Conservation (phyloP, 202 grass and related monocot genomes). For the Dendrocalamus latiflorus region DNA sequence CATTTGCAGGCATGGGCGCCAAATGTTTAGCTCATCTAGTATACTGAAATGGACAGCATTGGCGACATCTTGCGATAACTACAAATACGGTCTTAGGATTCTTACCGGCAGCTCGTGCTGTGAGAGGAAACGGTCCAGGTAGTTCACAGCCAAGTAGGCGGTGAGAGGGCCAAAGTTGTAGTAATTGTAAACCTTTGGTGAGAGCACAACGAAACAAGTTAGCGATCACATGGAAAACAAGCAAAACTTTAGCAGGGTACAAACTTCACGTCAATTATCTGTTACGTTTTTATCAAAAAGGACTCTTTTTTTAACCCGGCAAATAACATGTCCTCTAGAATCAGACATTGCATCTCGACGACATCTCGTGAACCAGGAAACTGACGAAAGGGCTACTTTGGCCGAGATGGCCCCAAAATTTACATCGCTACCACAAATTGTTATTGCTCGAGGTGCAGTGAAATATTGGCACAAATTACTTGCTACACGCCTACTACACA, state of each 20-base stretch:
- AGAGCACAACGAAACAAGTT: conserved; percentile 11
- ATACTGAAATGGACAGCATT: neutral
- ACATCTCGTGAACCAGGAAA: conserved; percentile 30
- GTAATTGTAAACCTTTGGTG: conserved; percentile 53
- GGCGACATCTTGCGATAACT: neutral
- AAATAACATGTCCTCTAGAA: neutral
- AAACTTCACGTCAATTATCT: neutral
- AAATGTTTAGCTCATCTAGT: neutral
- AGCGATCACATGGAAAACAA: neutral
- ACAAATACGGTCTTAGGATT: neutral
- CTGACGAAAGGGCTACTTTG: conserved; percentile 10
- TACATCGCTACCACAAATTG: neutral
- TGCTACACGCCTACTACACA: neutral
- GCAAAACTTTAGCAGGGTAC: neutral
- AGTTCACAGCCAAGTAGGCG: conserved; percentile 61
- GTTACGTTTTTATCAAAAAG: neutral
- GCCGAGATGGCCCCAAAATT: conserved; percentile 9
- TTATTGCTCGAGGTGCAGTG: neutral
- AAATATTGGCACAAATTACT: neutral
- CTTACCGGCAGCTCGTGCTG: conserved; percentile 65
- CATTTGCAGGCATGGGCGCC: neutral
- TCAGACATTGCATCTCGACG: conserved; percentile 10
- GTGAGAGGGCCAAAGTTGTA: conserved; percentile 66
- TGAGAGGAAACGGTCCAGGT: conserved; percentile 78
- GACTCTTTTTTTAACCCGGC: neutral